Evolutionary conservation across 768 basidiomycete species (phyloP).

Genomic region (Rhizopogon vinicolor): DNA sequence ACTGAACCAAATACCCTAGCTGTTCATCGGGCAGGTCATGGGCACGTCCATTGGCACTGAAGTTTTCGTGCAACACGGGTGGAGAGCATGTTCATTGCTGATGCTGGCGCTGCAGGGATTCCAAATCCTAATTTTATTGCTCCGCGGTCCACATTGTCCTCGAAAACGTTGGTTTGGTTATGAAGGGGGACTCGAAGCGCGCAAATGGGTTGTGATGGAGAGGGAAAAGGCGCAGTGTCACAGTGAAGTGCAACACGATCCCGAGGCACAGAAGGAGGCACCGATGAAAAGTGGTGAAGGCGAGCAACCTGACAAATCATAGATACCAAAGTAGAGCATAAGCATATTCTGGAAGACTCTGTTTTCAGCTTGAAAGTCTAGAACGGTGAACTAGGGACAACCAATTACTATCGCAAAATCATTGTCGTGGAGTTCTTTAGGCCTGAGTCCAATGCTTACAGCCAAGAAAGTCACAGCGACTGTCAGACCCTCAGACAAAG

Average conservation of each 20-base stretch:
- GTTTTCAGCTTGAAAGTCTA: background rate
- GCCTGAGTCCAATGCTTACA: too few relatives aligned
- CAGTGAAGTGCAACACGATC: background rate
- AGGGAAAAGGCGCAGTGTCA: background rate
- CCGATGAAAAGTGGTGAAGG: conserved; percentile 6
- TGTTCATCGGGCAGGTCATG: conserved; percentile 80
- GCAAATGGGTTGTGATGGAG: conserved; percentile 32
- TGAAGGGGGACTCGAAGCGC: conserved; percentile 47
- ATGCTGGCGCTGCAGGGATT: conserved; percentile 55
- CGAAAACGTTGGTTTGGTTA: conserved; percentile 56
- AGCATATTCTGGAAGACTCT: background rate
- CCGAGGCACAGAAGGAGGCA: conserved; percentile 1
- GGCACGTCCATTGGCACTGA: conserved; percentile 73
- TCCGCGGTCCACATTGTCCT: conserved; percentile 62
- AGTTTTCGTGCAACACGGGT: conserved; percentile 67
- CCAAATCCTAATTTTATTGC: conserved; percentile 50
- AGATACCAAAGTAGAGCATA: background rate
- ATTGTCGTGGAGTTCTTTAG: background rate
- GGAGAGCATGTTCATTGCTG: conserved; percentile 61
- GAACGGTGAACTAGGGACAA: background rate
- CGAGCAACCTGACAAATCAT: background rate
- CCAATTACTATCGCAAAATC: too few relatives aligned
- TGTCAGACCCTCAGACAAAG: background rate
- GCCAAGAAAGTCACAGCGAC: background rate
- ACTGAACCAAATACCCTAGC: conserved; percentile 13